Percentiles rank a stretch among this genome's conserved stretches.
Evolutionary conservation across 2,329 filamentous ascomycete species (phyloP).

Genomic region (Fusarium virguliforme): DNA sequence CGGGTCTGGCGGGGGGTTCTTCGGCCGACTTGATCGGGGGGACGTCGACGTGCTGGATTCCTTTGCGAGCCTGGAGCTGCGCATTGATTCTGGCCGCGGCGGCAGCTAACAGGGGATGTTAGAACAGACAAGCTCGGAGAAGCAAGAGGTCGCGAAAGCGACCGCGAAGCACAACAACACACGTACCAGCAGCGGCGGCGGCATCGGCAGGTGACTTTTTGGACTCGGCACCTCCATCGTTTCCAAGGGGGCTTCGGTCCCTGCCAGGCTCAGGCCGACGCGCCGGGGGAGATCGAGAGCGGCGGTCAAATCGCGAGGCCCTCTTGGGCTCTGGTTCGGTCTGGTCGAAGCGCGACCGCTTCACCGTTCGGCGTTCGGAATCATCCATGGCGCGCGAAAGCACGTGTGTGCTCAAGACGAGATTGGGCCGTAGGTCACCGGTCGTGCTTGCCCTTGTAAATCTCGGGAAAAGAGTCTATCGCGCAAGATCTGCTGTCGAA

Average conservation of each 20-base stretch:
- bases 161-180: slow-evolving; percentile 15
- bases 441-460: not conserved
- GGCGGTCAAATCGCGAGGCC: slow-evolving; percentile 88
- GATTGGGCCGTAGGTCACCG: not conserved
- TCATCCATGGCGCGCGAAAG: slow-evolving; percentile 73
- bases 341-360: slow-evolving; percentile 95
- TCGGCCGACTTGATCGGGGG: slow-evolving; percentile 80
- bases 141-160: slow-evolving; percentile 29
- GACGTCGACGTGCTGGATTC: slow-evolving; percentile 91
- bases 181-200: slow-evolving; percentile 82
- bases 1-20: slow-evolving; percentile 60
- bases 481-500: slow-evolving; percentile 2
- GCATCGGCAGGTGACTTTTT: slow-evolving; percentile 75
- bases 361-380: slow-evolving; percentile 78
- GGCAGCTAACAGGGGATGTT: slow-evolving; percentile 71
- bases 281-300: slow-evolving; percentile 85
- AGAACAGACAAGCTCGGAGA: slow-evolving; percentile 14
- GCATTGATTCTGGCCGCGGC: slow-evolving; percentile 92
- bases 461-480: not conserved
- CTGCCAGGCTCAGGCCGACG: slow-evolving; percentile 77
- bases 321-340: slow-evolving; percentile 85
- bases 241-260: slow-evolving; percentile 83
- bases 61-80: slow-evolving; percentile 87
- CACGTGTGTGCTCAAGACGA: slow-evolving; percentile 15
- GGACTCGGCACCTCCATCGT: slow-evolving; percentile 60